phyloP scores from a whole-genome alignment of 2,329 filamentous ascomycete genomes.

The Aspergillus spinulosporus region DNA sequence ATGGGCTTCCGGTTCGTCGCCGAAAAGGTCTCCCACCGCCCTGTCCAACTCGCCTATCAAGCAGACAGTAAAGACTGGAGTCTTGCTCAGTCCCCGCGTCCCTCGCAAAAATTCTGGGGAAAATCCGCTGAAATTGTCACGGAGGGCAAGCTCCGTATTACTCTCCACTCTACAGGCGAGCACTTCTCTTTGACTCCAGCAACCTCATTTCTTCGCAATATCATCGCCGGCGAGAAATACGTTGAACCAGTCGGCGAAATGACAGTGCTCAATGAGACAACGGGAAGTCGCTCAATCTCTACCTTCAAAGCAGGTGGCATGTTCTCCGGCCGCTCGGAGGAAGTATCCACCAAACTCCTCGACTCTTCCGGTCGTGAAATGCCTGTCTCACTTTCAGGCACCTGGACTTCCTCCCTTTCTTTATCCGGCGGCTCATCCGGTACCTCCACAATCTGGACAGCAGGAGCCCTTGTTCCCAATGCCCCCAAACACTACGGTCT shows the following conservation, averaged over 20 bases:
- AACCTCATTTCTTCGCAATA: conserved; percentile 89
- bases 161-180: conserved; percentile 73
- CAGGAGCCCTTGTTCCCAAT: conserved; percentile 74
- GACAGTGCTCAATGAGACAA: conserved; percentile 80
- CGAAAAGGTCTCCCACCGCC: conserved; percentile 91
- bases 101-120: conserved; percentile 97
- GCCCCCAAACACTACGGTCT: conserved; percentile 80
- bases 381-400: conserved; percentile 72
- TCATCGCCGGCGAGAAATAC: conserved; percentile 98
- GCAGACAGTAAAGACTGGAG: conserved; percentile 85
- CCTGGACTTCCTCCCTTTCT: conserved; percentile 76
- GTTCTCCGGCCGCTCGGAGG: conserved; percentile 93
- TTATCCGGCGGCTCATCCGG: conserved; percentile 64
- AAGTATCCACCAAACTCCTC: conserved; percentile 75
- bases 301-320: conserved; percentile 95
- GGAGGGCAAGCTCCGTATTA: conserved; percentile 79
- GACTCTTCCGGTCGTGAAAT: conserved; percentile 65
- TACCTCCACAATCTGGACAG: conserved; percentile 74
- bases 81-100: conserved; percentile 80
- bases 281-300: conserved; percentile 77
- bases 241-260: conserved; percentile 91
- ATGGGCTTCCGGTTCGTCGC: conserved; percentile 87
- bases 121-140: conserved; percentile 94
- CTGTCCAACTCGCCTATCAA: conserved; percentile 89
- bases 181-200: conserved; percentile 85